Evolutionary conservation across 192 early-diverging fungal species (phyloP).

Genomic region (Linderina pennispora): DNA sequence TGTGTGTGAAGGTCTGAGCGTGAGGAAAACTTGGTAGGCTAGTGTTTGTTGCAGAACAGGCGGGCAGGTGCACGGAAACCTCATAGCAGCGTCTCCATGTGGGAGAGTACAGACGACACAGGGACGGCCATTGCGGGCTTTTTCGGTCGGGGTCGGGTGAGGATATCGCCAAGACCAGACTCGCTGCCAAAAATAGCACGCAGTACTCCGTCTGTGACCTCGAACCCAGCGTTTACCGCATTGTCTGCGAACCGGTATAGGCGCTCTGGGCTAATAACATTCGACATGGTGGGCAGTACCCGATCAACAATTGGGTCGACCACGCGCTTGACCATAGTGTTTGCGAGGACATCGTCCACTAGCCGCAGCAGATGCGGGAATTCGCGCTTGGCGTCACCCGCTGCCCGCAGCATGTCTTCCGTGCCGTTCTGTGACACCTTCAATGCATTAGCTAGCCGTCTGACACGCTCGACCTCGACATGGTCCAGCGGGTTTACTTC

Average conservation of each 20-base stretch:
- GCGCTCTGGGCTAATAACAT: conserved; percentile 41
- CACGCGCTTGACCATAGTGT: conserved; percentile 38
- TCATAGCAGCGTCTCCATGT: conserved; percentile 28
- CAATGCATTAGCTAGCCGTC: conserved; percentile 38
- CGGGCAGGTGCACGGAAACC: no score
- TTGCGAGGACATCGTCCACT: conserved; percentile 37
- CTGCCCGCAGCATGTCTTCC: conserved; percentile 34
- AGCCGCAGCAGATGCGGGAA: conserved; percentile 41
- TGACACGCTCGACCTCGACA: conserved; percentile 37
- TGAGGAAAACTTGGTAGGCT: no score
- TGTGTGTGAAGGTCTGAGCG: no score
- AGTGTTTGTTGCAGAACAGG: no score
- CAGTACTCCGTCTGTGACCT: conserved; percentile 37
- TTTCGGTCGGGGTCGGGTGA: conserved; percentile 40
- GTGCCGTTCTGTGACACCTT: conserved; percentile 45
- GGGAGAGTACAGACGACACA: conserved; percentile 9
- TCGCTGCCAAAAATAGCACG: conserved; percentile 47
- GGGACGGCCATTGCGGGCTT: conserved; percentile 38
- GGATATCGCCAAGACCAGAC: conserved; percentile 36
- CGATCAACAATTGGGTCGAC: conserved; percentile 43
- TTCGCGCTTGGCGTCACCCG: conserved; percentile 39
- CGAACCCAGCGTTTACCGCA: conserved; percentile 42
- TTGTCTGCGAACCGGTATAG: conserved; percentile 42
- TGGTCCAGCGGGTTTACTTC: conserved; percentile 18
- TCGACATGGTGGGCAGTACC: conserved; percentile 34